Evolutionary conservation across 2,329 filamentous ascomycete species (phyloP).

Genomic region (Coniochaeta sp.): DNA sequence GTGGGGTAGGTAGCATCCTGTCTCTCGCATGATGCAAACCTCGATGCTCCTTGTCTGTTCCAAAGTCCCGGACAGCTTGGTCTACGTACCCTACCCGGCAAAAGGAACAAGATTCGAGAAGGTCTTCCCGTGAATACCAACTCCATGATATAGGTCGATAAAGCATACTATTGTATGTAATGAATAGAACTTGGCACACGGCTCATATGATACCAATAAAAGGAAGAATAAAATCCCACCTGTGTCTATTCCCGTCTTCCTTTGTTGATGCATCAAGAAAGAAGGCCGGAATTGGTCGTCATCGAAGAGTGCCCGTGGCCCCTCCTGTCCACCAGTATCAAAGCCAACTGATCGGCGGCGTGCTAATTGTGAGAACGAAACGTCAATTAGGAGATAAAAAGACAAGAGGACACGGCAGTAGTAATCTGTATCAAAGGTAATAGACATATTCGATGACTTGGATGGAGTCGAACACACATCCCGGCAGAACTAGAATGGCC

Average conservation of each 20-base stretch:
- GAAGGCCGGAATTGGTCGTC: too few relatives aligned
- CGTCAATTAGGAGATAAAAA: too few relatives aligned
- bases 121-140: not conserved
- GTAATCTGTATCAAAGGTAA: too few relatives aligned
- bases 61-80: not conserved
- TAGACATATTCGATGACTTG: too few relatives aligned
- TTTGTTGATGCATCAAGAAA: too few relatives aligned
- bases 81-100: not conserved
- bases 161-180: not conserved
- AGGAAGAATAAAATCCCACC: not conserved
- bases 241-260: not conserved
- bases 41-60: not conserved
- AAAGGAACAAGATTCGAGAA: not conserved
- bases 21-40: not conserved
- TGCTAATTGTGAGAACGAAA: too few relatives aligned
- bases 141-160: not conserved
- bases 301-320: too few relatives aligned
- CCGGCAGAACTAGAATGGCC: too few relatives aligned
- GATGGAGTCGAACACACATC: too few relatives aligned
- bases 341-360: too few relatives aligned
- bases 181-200: not conserved
- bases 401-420: too few relatives aligned
- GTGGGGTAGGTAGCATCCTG: not conserved
- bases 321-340: too few relatives aligned
- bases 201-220: not conserved